Evolutionary conservation across 2,329 filamentous ascomycete genomes (phyloP).

Genomic region (Fusarium lyarnte): DNA sequence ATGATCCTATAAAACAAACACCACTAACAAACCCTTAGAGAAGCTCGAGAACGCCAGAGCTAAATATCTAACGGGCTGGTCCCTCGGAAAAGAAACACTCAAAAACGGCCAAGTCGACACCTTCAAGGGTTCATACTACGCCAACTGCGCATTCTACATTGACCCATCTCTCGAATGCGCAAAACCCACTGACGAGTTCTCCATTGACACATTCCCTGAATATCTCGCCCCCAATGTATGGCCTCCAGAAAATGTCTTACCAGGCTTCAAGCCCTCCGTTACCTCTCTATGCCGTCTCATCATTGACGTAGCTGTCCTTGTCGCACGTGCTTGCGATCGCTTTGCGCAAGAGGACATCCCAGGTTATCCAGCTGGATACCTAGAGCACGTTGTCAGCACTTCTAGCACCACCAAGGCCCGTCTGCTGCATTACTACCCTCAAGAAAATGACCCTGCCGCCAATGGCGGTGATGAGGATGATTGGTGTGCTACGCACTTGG

Average conservation of each 20-base stretch:
- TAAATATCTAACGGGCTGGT: slow-evolving; percentile 79
- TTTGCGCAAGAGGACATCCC: slow-evolving; percentile 83
- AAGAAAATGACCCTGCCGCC: slow-evolving; percentile 52
- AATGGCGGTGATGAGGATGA: slow-evolving; percentile 73
- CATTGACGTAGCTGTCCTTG: slow-evolving; percentile 88
- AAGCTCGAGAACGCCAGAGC: slow-evolving; percentile 68
- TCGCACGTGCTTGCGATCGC: slow-evolving; percentile 88
- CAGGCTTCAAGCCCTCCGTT: slow-evolving; percentile 78
- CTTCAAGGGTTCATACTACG: slow-evolving; percentile 85
- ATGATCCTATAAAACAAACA: neutral
- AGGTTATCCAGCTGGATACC: slow-evolving; percentile 79
- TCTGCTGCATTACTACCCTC: slow-evolving; percentile 91
- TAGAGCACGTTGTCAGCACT: slow-evolving; percentile 86
- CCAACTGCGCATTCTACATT: slow-evolving; percentile 83
- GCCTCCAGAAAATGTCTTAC: slow-evolving; percentile 75
- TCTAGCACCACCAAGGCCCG: slow-evolving; percentile 92
- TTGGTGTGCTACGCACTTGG: slow-evolving; percentile 92
- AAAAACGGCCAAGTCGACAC: slow-evolving; percentile 82
- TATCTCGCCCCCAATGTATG: slow-evolving; percentile 92
- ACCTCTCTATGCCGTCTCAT: slow-evolving; percentile 83
- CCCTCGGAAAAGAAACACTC: slow-evolving; percentile 82
- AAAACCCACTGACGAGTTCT: slow-evolving; percentile 66
- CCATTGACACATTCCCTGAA: slow-evolving; percentile 76
- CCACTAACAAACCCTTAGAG: slow-evolving; percentile 47
- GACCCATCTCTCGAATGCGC: slow-evolving; percentile 70